Evolutionary conservation across 768 basidiomycete genomes (phyloP).

Genomic region (Tephrocybe sp.): DNA sequence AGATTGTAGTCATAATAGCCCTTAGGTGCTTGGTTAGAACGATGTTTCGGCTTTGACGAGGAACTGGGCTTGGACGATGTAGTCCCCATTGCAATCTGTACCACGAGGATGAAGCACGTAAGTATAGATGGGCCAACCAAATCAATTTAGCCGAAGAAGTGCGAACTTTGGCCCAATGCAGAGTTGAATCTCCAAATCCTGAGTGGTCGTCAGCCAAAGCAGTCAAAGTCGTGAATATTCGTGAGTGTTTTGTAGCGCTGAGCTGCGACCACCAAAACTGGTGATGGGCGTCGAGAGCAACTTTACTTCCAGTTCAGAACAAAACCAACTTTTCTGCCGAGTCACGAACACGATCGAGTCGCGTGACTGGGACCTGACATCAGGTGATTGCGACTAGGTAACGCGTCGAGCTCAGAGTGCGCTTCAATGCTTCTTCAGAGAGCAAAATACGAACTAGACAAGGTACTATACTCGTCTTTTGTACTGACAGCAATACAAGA

Average conservation of each 20-base stretch:
- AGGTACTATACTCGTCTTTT: too few species aligned
- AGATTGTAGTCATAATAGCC: conserved; percentile 5
- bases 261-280: neutral
- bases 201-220: neutral
- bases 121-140: too few species aligned
- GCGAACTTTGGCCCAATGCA: neutral
- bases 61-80: too few species aligned
- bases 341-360: conserved; percentile 9
- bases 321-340: conserved; percentile 1
- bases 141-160: too few species aligned
- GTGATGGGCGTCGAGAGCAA: neutral
- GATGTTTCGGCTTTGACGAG: conserved; percentile 7
- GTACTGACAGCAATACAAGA: too few species aligned
- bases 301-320: neutral
- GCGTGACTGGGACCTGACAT: conserved; percentile 1
- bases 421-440: too few species aligned
- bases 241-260: neutral
- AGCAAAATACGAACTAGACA: too few species aligned
- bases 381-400: neutral
- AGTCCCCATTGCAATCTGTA: conserved; percentile 3
- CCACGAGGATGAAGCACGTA: too few species aligned
- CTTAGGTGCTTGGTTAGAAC: neutral
- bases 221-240: conserved; percentile 3
- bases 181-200: neutral
- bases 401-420: too few species aligned